Percentiles rank a stretch among this genome's conserved stretches.
Conservation (phyloP, 108 stramenopile species). For the Seminavis robusta region DNA sequence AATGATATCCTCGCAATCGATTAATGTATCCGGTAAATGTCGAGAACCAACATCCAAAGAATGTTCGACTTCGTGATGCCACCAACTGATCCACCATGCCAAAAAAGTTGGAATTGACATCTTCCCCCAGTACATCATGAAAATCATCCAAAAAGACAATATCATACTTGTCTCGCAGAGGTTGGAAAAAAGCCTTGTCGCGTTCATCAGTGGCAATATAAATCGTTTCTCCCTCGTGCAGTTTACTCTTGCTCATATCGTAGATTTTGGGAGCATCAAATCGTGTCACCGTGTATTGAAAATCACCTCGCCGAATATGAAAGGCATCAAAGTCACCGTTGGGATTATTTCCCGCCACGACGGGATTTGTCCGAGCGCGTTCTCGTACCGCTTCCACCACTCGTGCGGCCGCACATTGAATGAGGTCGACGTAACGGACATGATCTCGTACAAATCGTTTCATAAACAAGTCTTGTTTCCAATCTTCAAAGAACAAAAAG, state of each 20-base stretch:
- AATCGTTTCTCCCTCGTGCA: slow-evolving; percentile 50
- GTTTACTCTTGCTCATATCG: slow-evolving; percentile 32
- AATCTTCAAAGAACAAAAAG: slow-evolving; percentile 91
- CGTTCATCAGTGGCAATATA: slow-evolving; percentile 88
- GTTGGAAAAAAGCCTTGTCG: slow-evolving; percentile 77
- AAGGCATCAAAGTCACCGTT: slow-evolving; percentile 67
- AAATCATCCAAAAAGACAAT: slow-evolving; percentile 84
- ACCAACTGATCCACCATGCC: slow-evolving; percentile 93
- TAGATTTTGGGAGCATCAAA: slow-evolving; percentile 53
- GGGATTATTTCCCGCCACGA: neutral
- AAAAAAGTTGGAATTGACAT: slow-evolving; percentile 21
- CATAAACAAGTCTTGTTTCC: slow-evolving; percentile 67
- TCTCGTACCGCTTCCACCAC: slow-evolving; percentile 72
- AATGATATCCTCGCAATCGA: slow-evolving; percentile 73
- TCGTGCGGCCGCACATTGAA: slow-evolving; percentile 89
- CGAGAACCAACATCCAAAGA: slow-evolving; percentile 81
- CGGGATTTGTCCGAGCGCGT: slow-evolving; percentile 28
- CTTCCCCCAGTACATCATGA: slow-evolving; percentile 28
- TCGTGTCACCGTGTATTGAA: slow-evolving; percentile 75
- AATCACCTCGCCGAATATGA: slow-evolving; percentile 84
- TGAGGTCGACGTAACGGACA: slow-evolving; percentile 85
- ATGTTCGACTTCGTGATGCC: slow-evolving; percentile 53
- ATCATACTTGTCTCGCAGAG: slow-evolving; percentile 60
- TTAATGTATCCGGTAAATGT: slow-evolving; percentile 76
- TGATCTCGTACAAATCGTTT: slow-evolving; percentile 88